Base-by-base conservation (phyloP, 805 yeast genomes). In the Ogataea thermomethanolica region DNA sequence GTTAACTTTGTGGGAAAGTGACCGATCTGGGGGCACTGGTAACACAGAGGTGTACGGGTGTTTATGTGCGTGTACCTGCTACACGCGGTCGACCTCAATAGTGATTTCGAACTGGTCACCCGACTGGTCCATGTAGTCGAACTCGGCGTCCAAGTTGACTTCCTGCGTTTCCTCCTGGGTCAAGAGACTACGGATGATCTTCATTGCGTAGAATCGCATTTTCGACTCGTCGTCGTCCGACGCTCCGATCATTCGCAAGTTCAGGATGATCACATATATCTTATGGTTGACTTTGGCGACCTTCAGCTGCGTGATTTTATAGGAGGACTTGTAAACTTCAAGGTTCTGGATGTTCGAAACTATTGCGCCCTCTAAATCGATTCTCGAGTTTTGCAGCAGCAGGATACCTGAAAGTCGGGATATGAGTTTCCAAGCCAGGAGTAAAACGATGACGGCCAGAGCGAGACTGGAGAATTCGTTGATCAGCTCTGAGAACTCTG, bases 161-260 rank as follows among this genome's bases (percentile, higher is more conserved):
- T 37, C 29, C 11, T 24, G 25, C 2, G 40, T 39, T 9, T 47
- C 33, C 1, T 48, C 49, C 21, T 53, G 46, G 17, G 41, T 39
- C 41, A 73, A 46, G 11, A 65, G 55, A 11, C 58, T 61, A 29
- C 62, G 55, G 4, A 79, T 62, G 7, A 76, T 59, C 25, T 72
- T 64, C 29, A 63, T 59, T 2, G 74, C 61, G 43, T 79, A 79
- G 44, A 69, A 71, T 30, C 84, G 58, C 25, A 84, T 53, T 24
- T 68, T 62, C 1, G 77, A 59, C 56, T 84, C 91, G 33, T 83
- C 89, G 40, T 82, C 86, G 46, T 76, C 77, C 4, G 84, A 75
- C 1, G 81, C 84, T n/a, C 90, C 90, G 33, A 65, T 60, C 83
- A 84, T 78, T 14, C 58, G 60, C 3, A 84, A 49, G 40, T 66